Evolutionary conservation across 1,139 yeast genomes (phyloP).

Genomic region (Meyerozyma smithsonii): DNA sequence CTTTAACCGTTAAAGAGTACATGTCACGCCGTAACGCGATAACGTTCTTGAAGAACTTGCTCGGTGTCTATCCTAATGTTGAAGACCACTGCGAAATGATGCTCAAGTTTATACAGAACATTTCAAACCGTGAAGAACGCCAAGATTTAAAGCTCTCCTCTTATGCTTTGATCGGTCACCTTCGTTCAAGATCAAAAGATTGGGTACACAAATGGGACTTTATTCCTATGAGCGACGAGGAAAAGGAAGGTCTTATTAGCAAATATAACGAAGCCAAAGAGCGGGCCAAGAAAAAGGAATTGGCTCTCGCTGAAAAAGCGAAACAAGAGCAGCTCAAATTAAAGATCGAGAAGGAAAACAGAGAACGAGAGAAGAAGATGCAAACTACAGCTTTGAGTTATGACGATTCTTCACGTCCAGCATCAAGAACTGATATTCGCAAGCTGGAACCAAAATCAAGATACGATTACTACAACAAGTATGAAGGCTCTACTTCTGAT

Average conservation of each 20-base stretch:
- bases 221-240: constrained; percentile 38
- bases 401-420: constrained; percentile 10
- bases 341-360: constrained; percentile 13
- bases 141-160: constrained; percentile 82
- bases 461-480: constrained; percentile 31
- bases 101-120: constrained; percentile 42
- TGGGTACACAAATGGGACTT: constrained; percentile 63
- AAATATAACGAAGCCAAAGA: constrained; percentile 19
- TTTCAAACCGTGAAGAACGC: constrained; percentile 54
- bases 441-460: constrained; percentile 16
- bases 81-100: constrained; percentile 63
- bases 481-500: constrained; percentile 10
- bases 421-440: constrained; percentile 19
- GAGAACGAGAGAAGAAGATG: constrained; percentile 8
- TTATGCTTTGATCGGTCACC: constrained; percentile 69
- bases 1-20: constrained; percentile 58
- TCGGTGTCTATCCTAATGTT: constrained; percentile 63
- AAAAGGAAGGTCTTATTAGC: constrained; percentile 18
- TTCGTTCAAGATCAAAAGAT: constrained; percentile 51
- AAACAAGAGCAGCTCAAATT: constrained; percentile 3
- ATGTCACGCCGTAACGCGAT: constrained; percentile 81
- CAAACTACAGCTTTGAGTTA: constrained; percentile 3
- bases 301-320: constrained; percentile 3
- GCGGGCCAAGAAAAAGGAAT: constrained; percentile 6
- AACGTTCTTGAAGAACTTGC: constrained; percentile 65